Base-by-base conservation (phyloP, 2,329 filamentous ascomycete genomes). In the Sarocladium strictum region DNA sequence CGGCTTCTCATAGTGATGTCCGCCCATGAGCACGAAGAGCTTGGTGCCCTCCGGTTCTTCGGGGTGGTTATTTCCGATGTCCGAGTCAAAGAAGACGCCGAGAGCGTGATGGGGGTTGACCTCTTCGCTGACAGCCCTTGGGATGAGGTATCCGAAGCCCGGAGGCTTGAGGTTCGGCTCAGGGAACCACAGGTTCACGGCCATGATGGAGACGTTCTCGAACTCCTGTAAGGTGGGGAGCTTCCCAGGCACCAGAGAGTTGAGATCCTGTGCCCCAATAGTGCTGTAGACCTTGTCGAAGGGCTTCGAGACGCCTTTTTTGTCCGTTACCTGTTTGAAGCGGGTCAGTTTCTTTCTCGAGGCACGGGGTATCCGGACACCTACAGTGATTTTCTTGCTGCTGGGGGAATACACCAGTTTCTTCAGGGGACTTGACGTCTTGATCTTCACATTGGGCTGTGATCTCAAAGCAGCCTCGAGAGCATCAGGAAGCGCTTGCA, bases 141-240 rank as follows among this genome's bases (percentile, higher is more conserved):
- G 93, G 56, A 99, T 88, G 4, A 99, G 81, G 69, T 97, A 97
- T 59, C 94, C 94, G 66, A 97, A 95, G 17, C 92, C 94, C 27
- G 76, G 72, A 55, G 84, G 74, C 14, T 82, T 80, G 33, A 96
- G 72, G 55, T 81, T 65, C 6, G 84, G 77, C 41, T 83, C 76
- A 1, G 78, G 74, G 68, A 87, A 99, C 78, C 87, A 97, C 49
- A 99, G 77, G 71, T 96, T 97, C 58, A 99, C 87, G 2, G 92
- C 89, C 85, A 92, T 92, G 61, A 97, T 91, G 29, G 86, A 92
- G 27, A 93, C 87, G 33, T 86, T 82, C 53, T 81, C 78, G 15
- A 81, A 80, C 41, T 78, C 65, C 17, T 67, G 65, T 11, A 88
- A 75, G 29, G 75, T 67, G 4, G 77, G 74, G 5, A 85, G 71